Conservation (phyloP, 306 rosid genomes). For the Corylus avellana region DNA sequence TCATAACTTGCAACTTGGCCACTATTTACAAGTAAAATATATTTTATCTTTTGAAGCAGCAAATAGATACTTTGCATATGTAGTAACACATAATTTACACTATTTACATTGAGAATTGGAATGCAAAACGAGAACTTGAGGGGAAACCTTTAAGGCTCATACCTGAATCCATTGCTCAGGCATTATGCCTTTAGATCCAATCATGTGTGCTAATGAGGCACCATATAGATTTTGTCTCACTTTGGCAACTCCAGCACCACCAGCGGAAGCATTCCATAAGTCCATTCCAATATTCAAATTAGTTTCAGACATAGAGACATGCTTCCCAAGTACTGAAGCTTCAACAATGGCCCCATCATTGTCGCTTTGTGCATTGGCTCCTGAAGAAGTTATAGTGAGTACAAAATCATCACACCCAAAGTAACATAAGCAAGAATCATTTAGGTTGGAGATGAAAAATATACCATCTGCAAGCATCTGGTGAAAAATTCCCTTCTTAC, state of each 20-base stretch:
- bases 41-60: too few relatives aligned
- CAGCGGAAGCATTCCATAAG: slow-evolving; percentile 77
- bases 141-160: slow-evolving; percentile 21
- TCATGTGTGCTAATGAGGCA: slow-evolving; percentile 45
- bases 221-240: slow-evolving; percentile 57
- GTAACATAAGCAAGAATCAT: slow-evolving; percentile 10
- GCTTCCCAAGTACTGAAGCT: slow-evolving; percentile 66
- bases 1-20: too few relatives aligned
- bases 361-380: slow-evolving; percentile 77
- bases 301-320: slow-evolving; percentile 64
- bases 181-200: slow-evolving; percentile 50
- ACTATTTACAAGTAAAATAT: too few relatives aligned
- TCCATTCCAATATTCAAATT: slow-evolving; percentile 96
- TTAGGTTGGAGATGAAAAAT: slow-evolving; percentile 11
- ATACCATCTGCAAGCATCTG: slow-evolving; percentile 96
- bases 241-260: slow-evolving; percentile 58
- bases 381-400: slow-evolving; percentile 41
- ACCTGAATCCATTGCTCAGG: slow-evolving; percentile 83
- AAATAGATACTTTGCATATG: too few relatives aligned
- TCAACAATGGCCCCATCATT: slow-evolving; percentile 42
- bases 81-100: too few relatives aligned
- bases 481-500: slow-evolving; percentile 86
- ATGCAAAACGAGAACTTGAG: not conserved
- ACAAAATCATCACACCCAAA: slow-evolving; percentile 17
- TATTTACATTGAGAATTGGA: not conserved